A percentile compares a stretch with the other conserved stretches of the same genome.
phyloP scores from a whole-genome alignment of 768 basidiomycete genomes.

The Pulveroboletus sp. region DNA sequence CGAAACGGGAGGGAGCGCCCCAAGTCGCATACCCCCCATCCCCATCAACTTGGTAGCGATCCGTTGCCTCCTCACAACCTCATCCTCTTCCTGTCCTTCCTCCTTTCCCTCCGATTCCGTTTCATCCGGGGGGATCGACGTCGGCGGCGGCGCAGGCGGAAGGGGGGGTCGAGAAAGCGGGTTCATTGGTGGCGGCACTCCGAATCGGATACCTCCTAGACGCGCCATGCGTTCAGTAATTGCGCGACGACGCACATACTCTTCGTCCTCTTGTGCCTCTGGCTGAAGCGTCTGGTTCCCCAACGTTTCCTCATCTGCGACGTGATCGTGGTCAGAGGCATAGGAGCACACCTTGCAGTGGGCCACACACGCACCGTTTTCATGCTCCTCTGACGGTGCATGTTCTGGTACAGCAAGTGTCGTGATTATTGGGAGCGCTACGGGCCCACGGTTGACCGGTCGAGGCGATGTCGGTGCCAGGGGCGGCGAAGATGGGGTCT shows the following conservation, averaged over 20 bases:
- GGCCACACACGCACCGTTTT: slow-evolving; percentile 5
- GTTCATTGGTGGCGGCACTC: slow-evolving; percentile 49
- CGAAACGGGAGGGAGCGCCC: slow-evolving; percentile 41
- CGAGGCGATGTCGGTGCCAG: slow-evolving; percentile 17
- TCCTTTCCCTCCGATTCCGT: slow-evolving; percentile 31
- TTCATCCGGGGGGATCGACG: slow-evolving; percentile 28
- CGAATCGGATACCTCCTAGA: slow-evolving; percentile 81
- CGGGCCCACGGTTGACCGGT: slow-evolving; percentile 10
- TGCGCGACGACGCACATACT: slow-evolving; percentile 54
- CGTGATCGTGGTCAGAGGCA: neutral
- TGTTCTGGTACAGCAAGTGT: slow-evolving; percentile 9
- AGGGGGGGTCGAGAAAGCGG: slow-evolving; percentile 36
- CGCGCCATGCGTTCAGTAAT: slow-evolving; percentile 96
- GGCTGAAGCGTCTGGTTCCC: slow-evolving; percentile 9
- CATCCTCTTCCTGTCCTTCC: too few relatives aligned
- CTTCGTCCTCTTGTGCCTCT: slow-evolving; percentile 37
- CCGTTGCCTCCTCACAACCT: slow-evolving; percentile 48
- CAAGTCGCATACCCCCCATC: slow-evolving; percentile 55
- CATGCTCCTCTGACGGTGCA: slow-evolving; percentile 1
- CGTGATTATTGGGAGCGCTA: slow-evolving; percentile 25
- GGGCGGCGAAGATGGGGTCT: slow-evolving; percentile 16
- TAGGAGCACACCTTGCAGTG: neutral
- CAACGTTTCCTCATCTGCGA: slow-evolving; percentile 11
- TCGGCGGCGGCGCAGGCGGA: slow-evolving; percentile 34
- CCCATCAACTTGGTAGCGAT: slow-evolving; percentile 51